Conservation (phyloP, 352 stramenopile species). For the Globisporangium iwayamae region DNA sequence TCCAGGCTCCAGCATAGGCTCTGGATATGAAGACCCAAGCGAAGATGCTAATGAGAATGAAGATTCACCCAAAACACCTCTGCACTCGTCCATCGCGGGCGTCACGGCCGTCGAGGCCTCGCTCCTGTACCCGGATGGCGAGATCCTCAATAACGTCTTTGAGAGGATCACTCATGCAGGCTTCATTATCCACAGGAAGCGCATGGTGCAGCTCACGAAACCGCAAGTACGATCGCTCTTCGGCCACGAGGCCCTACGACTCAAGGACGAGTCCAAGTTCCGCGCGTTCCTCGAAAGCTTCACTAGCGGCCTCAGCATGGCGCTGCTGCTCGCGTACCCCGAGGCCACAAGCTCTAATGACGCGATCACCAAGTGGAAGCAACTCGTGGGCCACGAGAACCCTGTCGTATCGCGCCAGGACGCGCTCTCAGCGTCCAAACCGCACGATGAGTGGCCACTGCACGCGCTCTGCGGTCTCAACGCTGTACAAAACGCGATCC, state of each 20-base stretch:
- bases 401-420: conserved; percentile 39
- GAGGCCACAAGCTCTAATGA: conserved; percentile 5
- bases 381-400: conserved; percentile 59
- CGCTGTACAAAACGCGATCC: conserved; percentile 56
- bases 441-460: conserved; percentile 52
- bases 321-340: conserved; percentile 42
- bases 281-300: conserved; percentile 50
- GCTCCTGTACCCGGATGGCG: conserved; percentile 35
- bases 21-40: not conserved
- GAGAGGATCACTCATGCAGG: conserved; percentile 48
- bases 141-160: conserved; percentile 34
- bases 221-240: conserved; percentile 38
- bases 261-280: conserved; percentile 24
- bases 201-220: conserved; percentile 36
- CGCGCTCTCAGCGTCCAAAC: conserved; percentile 27
- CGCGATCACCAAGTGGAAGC: conserved; percentile 37
- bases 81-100: conserved; percentile 25
- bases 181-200: conserved; percentile 42
- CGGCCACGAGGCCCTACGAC: conserved; percentile 24
- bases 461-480: conserved; percentile 71
- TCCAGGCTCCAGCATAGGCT: not conserved
- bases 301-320: conserved; percentile 55
- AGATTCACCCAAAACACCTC: not conserved
- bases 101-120: conserved; percentile 38
- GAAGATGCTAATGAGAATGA: not conserved